Percentiles rank a stretch among this genome's conserved stretches.
These are phyloP conservation scores for Metarhizium brunneum DNA, from an alignment of 2,329 filamentous ascomycete species.

Conservation along the genomic window DNA sequence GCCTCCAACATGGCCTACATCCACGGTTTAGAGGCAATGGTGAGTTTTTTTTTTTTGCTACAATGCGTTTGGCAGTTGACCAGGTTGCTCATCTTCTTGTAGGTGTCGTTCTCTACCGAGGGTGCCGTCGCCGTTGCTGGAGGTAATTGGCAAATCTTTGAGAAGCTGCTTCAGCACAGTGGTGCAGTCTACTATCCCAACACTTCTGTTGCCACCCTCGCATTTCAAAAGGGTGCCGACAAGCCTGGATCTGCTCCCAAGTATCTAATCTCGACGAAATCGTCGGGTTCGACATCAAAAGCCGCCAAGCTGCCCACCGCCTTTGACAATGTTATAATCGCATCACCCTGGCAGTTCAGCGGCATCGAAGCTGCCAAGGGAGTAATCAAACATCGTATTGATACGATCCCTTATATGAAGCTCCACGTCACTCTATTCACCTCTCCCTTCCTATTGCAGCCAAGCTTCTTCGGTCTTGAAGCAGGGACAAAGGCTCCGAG, in stretches of 20 bases:
- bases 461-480: slow-evolving; percentile 61
- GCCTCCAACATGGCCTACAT: slow-evolving; percentile 80
- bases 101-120: slow-evolving; percentile 79
- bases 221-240: slow-evolving; percentile 34
- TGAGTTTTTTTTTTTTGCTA: slow-evolving; percentile 22
- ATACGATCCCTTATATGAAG: slow-evolving; percentile 74
- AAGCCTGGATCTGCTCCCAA: slow-evolving; percentile 29
- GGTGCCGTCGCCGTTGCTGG: slow-evolving; percentile 71
- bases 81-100: neutral
- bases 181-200: slow-evolving; percentile 54
- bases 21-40: slow-evolving; percentile 82
- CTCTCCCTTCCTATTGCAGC: slow-evolving; percentile 62
- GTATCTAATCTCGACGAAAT: slow-evolving; percentile 36
- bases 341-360: slow-evolving; percentile 75
- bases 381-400: slow-evolving; percentile 61
- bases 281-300: slow-evolving; percentile 11
- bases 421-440: slow-evolving; percentile 88
- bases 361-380: slow-evolving; percentile 53
- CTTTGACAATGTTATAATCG: slow-evolving; percentile 77
- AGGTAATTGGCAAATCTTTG: slow-evolving; percentile 93
- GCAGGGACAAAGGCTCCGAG: slow-evolving; percentile 53
- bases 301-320: slow-evolving; percentile 35
- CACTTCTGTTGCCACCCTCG: slow-evolving; percentile 56
- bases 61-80: neutral
- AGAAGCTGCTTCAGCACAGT: slow-evolving; percentile 63